phyloP scores from a whole-genome alignment of 148 eudicot genomes.

The Mesembryanthemum crystallinum region DNA sequence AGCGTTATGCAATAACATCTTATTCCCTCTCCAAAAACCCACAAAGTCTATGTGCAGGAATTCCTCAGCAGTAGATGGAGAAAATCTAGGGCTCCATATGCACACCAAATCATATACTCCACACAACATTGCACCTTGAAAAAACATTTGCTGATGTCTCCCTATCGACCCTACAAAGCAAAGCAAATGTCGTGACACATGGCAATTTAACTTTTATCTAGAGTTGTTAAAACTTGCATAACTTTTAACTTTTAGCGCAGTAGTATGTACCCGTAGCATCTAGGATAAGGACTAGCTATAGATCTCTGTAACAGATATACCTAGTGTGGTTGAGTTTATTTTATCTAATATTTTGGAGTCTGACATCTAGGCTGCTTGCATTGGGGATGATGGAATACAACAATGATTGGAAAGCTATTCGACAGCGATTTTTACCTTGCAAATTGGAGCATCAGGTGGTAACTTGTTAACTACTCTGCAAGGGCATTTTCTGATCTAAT shows the following conservation, averaged over 20 bases:
- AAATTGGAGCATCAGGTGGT: conserved; percentile 91
- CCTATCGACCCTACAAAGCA: too few species aligned
- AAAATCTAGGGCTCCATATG: too few species aligned
- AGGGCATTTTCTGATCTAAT: neutral
- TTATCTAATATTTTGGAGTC: conserved; percentile 3
- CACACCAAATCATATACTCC: too few species aligned
- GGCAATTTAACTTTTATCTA: neutral
- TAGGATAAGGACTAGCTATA: neutral
- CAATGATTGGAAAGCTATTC: conserved; percentile 89
- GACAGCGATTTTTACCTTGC: conserved; percentile 85
- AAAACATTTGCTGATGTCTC: too few species aligned
- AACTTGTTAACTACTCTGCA: conserved; percentile 6
- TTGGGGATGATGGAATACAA: conserved; percentile 90
- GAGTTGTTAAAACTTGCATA: neutral
- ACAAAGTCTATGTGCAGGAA: too few species aligned
- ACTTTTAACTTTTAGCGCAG: conserved; percentile 1
- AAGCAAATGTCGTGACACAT: too few species aligned
- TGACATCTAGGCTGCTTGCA: conserved; percentile 66
- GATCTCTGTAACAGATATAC: neutral
- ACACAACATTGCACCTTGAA: too few species aligned
- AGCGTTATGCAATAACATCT: too few species aligned
- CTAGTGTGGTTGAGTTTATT: neutral
- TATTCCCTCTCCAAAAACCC: too few species aligned
- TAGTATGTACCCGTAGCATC: neutral
- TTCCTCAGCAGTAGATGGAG: too few species aligned